Percentiles rank a stretch among this genome's conserved stretches.
phyloP scores from a whole-genome alignment of 1,284 basidiomycete genomes.

The Cutaneotrichosporon spelunceum region DNA sequence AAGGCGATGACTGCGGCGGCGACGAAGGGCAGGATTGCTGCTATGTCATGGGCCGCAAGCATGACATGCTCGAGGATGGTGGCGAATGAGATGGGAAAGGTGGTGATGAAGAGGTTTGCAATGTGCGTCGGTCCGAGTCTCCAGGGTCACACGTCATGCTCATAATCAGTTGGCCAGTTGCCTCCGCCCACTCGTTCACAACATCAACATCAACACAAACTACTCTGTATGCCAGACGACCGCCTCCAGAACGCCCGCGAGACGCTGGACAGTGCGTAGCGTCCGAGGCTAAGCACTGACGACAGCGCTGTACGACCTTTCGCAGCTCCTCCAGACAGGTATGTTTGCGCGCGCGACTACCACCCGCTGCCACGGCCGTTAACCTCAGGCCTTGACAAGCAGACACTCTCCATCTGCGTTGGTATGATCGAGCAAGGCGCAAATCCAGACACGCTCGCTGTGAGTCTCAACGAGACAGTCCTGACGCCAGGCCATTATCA shows the following conservation, averaged over 20 bases:
- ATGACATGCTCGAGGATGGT: constrained; percentile 10
- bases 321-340: constrained; percentile 48
- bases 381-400: constrained; percentile 45
- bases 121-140: too few species aligned
- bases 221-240: constrained; percentile 20
- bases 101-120: neutral
- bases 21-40: constrained; percentile 8
- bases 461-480: constrained; percentile 21
- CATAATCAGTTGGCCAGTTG: neutral
- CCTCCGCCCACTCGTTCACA: neutral
- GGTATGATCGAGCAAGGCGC: constrained; percentile 50
- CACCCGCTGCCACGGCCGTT: neutral
- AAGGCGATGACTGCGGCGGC: constrained; percentile 4
- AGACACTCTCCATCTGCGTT: constrained; percentile 46
- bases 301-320: constrained; percentile 45
- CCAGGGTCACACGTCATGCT: neutral
- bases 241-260: constrained; percentile 46
- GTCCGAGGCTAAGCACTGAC: neutral
- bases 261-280: constrained; percentile 45
- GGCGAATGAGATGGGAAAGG: neutral
- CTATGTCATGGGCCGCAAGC: constrained; percentile 14
- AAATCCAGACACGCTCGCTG: constrained; percentile 49
- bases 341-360: constrained; percentile 2
- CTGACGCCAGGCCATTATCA: constrained; percentile 28
- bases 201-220: neutral